A percentile compares a stretch with the other conserved stretches of the same genome.
Evolutionary conservation across 768 basidiomycete species (phyloP).

Genomic region (Paxillus rubicundulus): DNA sequence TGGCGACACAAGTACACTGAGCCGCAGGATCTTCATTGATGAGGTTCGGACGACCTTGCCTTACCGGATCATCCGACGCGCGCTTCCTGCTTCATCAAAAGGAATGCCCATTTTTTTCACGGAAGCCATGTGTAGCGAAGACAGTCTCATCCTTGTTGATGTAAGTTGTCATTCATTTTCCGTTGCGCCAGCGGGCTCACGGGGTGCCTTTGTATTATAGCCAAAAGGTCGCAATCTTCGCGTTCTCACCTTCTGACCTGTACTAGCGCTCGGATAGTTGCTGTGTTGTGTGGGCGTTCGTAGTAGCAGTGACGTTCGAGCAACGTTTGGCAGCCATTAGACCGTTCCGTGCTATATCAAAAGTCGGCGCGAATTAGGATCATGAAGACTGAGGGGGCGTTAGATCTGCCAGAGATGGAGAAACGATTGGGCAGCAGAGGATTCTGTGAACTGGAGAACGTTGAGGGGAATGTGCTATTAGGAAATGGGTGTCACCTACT

Average conservation of each 20-base stretch:
- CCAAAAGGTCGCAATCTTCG: constrained; percentile 24
- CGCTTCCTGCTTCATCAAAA: constrained; percentile 11
- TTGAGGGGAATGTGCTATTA: constrained; percentile 8
- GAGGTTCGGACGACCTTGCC: constrained; percentile 46
- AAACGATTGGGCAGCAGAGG: not conserved
- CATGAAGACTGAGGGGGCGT: not conserved
- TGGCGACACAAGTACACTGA: constrained; percentile 25
- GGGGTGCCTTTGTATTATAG: constrained; percentile 7
- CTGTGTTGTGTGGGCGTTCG: too few species aligned
- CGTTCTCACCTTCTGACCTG: constrained; percentile 27
- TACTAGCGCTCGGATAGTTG: not conserved
- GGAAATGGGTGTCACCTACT: not conserved
- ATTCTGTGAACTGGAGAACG: not conserved
- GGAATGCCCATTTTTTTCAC: constrained; percentile 15
- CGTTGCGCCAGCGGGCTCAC: not conserved
- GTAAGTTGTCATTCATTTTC: constrained; percentile 23
- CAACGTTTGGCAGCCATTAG: too few species aligned
- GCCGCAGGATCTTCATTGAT: constrained; percentile 37
- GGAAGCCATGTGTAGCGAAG: constrained; percentile 54
- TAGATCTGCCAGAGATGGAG: too few species aligned
- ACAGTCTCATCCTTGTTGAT: constrained; percentile 52
- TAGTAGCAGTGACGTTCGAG: too few species aligned
- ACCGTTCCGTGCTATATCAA: too few species aligned
- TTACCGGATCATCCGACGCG: constrained; percentile 38
- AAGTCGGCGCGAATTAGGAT: too few species aligned